phyloP scores from a whole-genome alignment of 2,329 filamentous ascomycete genomes.

The Xylaria sp. region DNA sequence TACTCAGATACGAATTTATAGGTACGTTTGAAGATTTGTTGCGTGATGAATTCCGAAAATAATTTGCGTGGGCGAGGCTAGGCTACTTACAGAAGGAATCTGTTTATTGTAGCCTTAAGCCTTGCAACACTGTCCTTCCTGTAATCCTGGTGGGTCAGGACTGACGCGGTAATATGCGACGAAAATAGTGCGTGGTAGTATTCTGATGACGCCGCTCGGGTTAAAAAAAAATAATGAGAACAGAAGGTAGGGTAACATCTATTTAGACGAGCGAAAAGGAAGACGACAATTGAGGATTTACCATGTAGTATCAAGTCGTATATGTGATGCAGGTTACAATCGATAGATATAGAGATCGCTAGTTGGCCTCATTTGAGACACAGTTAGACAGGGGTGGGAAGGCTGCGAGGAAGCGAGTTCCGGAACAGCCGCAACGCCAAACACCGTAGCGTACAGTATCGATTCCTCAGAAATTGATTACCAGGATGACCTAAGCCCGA shows the following conservation, averaged over 20 bases:
- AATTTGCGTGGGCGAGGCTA: neutral
- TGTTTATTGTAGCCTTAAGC: neutral
- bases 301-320: neutral
- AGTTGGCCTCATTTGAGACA: slow-evolving; percentile 5
- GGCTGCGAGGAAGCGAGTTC: slow-evolving; percentile 19
- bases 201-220: neutral
- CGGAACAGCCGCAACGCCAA: slow-evolving; percentile 30
- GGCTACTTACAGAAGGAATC: slow-evolving; percentile 5
- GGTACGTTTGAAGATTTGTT: neutral
- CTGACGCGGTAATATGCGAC: slow-evolving; percentile 18
- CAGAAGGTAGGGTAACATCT: neutral
- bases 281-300: neutral
- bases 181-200: neutral
- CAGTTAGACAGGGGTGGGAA: slow-evolving; percentile 7
- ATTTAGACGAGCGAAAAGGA: neutral
- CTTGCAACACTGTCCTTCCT: neutral
- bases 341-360: slow-evolving; percentile 12
- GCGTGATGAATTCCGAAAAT: slow-evolving; percentile 8
- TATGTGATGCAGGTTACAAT: slow-evolving; percentile 1
- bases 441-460: slow-evolving; percentile 16
- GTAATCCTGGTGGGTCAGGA: slow-evolving; percentile 6
- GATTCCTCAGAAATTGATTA: neutral
- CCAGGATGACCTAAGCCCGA: neutral
- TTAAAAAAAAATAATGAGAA: neutral
- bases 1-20: neutral